Evolutionary conservation across 331 rosid genomes (phyloP).

Genomic region (Rhamnella rubrinervis): DNA sequence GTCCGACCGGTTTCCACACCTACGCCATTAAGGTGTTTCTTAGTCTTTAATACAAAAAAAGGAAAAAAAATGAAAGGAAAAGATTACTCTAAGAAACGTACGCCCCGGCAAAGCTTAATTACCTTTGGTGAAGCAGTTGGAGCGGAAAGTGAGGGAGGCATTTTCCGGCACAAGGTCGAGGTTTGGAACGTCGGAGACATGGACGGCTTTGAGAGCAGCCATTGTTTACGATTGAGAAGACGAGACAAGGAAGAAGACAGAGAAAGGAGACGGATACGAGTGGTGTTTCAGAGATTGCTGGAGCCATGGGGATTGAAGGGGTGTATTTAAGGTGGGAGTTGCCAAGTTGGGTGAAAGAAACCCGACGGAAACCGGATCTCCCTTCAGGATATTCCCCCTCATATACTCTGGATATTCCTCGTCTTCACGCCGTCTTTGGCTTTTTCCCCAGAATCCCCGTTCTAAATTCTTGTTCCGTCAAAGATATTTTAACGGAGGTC

Average conservation of each 20-base stretch:
- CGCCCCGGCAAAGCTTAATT: background rate
- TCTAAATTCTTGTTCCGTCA: background rate
- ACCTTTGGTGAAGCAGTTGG: slow-evolving; percentile 50
- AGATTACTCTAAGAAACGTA: background rate
- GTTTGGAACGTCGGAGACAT: slow-evolving; percentile 73
- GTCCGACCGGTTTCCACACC: slow-evolving; percentile 48
- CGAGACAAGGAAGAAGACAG: background rate
- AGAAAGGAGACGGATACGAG: background rate
- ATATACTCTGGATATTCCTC: slow-evolving; percentile 45
- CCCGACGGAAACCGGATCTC: slow-evolving; percentile 33
- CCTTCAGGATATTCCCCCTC: slow-evolving; percentile 43
- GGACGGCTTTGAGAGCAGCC: slow-evolving; percentile 74
- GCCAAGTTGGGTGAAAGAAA: background rate
- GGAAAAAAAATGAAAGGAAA: background rate
- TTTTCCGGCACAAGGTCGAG: slow-evolving; percentile 62
- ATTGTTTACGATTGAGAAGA: slow-evolving; percentile 17
- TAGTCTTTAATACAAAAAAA: background rate
- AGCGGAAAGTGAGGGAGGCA: slow-evolving; percentile 43
- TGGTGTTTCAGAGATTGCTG: slow-evolving; percentile 7
- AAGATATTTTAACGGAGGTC: background rate
- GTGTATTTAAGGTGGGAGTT: slow-evolving; percentile 23
- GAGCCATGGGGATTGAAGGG: background rate
- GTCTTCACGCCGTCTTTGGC: background rate
- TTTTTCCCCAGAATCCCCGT: no score
- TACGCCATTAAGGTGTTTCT: background rate